Conservation (phyloP, 192 early-diverging fungal species). For the Chytriomyces sp. region DNA sequence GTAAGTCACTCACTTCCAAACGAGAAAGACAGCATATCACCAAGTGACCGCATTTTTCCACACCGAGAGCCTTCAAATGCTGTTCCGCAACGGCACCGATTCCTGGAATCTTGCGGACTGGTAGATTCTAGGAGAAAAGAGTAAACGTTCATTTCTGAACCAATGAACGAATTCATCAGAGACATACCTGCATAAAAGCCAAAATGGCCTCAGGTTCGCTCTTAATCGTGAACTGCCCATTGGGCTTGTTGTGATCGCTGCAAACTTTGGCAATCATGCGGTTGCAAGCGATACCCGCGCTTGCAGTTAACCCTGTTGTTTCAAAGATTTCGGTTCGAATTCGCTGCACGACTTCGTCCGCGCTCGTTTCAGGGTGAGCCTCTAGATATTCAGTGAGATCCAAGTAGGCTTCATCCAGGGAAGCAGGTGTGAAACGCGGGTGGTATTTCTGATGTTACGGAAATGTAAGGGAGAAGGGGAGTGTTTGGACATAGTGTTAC, state of each 20-base stretch:
- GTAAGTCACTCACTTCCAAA: neutral
- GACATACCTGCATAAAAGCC: slow-evolving; percentile 51
- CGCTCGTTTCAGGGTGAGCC: slow-evolving; percentile 34
- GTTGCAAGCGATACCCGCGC: slow-evolving; percentile 41
- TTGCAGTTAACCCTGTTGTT: slow-evolving; percentile 35
- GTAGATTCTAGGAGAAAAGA: too few species aligned
- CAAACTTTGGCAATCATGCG: slow-evolving; percentile 55
- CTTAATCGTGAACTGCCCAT: slow-evolving; percentile 63
- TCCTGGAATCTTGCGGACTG: slow-evolving; percentile 59
- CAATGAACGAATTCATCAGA: too few species aligned
- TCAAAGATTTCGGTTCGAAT: slow-evolving; percentile 55
- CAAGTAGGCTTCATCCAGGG: slow-evolving; percentile 43
- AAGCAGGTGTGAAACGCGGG: slow-evolving; percentile 50
- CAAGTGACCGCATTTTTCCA: slow-evolving; percentile 57
- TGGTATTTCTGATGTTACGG: slow-evolving; percentile 51
- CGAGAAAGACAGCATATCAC: slow-evolving; percentile 21
- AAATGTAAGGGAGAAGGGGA: neutral
- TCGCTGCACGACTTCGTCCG: slow-evolving; percentile 49
- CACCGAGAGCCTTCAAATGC: slow-evolving; percentile 53
- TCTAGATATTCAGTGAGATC: slow-evolving; percentile 54
- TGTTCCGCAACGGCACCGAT: slow-evolving; percentile 63
- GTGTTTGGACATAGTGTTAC: too few species aligned
- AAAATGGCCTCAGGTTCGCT: slow-evolving; percentile 41
- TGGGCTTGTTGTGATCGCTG: slow-evolving; percentile 68
- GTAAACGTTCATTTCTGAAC: too few species aligned